Base-by-base conservation (phyloP, 2,329 filamentous ascomycete genomes). In the Scedosporium boydii region DNA sequence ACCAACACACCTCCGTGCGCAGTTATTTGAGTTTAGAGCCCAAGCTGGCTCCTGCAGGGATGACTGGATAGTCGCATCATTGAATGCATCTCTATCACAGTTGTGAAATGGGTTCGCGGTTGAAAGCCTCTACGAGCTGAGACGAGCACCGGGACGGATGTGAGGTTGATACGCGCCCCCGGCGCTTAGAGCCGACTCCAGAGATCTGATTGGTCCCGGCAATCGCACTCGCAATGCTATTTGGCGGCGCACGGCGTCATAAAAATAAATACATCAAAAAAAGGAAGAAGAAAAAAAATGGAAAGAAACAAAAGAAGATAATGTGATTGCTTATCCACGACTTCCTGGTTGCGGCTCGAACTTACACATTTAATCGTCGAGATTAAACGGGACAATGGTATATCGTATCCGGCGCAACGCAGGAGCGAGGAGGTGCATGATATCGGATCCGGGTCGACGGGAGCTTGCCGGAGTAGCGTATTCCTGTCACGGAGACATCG, bases 201-300 rank as follows among this genome's bases (percentile, higher is more conserved):
- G 9, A 6, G 41, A 42, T 34, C 5, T 61, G 59, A 61, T 61
- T 61, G 59, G 59, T n/a, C 38, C 48, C 48, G 21, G 59, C 59
- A 61, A 26, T 61, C 59, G 59, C 59, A 61, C 18, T 29, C 46
- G 46, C 59, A 56, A 18, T 21, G n/a, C 51, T 38, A 9, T 48
- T 55, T 27, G 23, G 18, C 18, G 51, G 51, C 23, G 51, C 51
- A 16, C 23, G 23, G 51, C 51, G 51, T 55, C 12, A 27, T 23
- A 55, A 26, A 55, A 55, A n/a, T 48, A 48, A 38, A 38, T 38
- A 38, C 3, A 38, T 12, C 10, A 38, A 12, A 38, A 38, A 38
- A 38, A 12, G 3, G 10, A 2, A 14, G 29, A 38, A 18, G 29
- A 58, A 38, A 41, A 10, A 18, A 41, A 26, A 12, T 29, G 55